Conservation (phyloP, 208 protist genomes). For the Trypanosoma conorhini region DNA sequence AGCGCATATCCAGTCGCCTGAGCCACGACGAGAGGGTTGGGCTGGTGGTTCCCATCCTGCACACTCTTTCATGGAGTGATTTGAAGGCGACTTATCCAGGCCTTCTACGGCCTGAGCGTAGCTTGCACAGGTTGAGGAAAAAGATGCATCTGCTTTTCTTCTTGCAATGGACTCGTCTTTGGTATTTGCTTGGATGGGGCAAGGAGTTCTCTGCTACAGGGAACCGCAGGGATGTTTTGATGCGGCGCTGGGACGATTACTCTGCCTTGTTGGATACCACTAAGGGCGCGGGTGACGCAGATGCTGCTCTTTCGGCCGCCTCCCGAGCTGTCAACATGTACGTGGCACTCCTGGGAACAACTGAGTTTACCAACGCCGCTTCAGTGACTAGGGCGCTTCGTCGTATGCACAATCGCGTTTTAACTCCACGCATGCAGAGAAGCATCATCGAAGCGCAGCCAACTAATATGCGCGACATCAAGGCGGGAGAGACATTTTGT, state of each 20-base stretch:
- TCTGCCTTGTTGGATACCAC: conserved; percentile 6
- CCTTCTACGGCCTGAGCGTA: not conserved
- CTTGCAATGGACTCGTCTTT: not conserved
- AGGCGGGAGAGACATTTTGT: not conserved
- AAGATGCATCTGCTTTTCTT: not conserved
- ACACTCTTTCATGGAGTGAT: conserved; percentile 14
- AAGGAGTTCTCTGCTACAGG: not conserved
- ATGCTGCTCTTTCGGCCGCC: not conserved
- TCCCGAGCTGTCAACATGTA: conserved; percentile 9
- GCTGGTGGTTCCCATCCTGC: not conserved
- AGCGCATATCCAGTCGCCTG: conserved; percentile 13
- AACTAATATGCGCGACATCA: not conserved
- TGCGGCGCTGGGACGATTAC: conserved; percentile 14
- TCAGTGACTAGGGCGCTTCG: not conserved
- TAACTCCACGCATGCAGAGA: conserved; percentile 11
- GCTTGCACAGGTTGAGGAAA: not conserved
- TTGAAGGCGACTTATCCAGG: conserved; percentile 3
- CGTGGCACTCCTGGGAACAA: conserved; percentile 11
- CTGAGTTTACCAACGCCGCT: conserved; percentile 1
- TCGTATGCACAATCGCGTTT: conserved; percentile 18
- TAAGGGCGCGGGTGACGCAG: not conserved
- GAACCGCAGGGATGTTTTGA: not conserved
- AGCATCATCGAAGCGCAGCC: conserved; percentile 5
- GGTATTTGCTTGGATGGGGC: conserved; percentile 6
- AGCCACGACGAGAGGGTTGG: not conserved